Evolutionary conservation across 108 stramenopile species (phyloP).

Genomic region (Thalassiosira profunda): DNA sequence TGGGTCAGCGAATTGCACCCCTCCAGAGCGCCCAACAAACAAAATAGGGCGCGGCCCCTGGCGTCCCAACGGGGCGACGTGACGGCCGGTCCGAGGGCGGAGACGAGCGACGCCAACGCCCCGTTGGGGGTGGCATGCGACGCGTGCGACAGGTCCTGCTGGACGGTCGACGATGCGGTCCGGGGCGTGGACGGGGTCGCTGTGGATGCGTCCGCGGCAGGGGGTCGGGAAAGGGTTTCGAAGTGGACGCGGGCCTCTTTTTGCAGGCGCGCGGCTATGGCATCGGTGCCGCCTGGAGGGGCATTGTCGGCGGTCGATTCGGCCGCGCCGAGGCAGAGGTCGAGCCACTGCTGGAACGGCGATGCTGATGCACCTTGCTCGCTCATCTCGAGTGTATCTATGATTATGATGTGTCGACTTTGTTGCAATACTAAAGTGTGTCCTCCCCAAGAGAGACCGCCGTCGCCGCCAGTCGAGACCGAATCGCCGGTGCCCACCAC

Average conservation of each 20-base stretch:
- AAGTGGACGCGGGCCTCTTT: conserved; percentile 30
- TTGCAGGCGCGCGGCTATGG: conserved; percentile 15
- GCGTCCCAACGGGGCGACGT: background rate
- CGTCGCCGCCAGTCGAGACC: no score
- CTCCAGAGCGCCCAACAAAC: conserved; percentile 47
- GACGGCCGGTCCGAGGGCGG: conserved; percentile 29
- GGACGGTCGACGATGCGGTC: conserved; percentile 9
- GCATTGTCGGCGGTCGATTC: background rate
- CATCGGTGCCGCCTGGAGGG: conserved; percentile 1
- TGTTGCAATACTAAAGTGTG: no score
- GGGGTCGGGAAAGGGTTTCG: conserved; percentile 8
- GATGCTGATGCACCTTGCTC: no score
- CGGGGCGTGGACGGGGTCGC: background rate
- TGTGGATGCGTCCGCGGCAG: background rate
- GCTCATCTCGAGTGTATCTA: no score
- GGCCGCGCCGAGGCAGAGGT: conserved; percentile 1
- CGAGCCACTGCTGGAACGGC: conserved; percentile 38
- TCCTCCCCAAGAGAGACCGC: no score
- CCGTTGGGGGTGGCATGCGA: conserved; percentile 46
- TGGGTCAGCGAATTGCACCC: conserved; percentile 35
- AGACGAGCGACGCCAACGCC: conserved; percentile 44
- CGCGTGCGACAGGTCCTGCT: conserved; percentile 30
- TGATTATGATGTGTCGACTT: no score
- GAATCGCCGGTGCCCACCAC: no score
- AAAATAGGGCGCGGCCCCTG: conserved; percentile 36